Percentiles rank a stretch among this genome's conserved stretches.
phyloP scores from a whole-genome alignment of 2,329 filamentous ascomycete species.

The Exophiala bonariae region DNA sequence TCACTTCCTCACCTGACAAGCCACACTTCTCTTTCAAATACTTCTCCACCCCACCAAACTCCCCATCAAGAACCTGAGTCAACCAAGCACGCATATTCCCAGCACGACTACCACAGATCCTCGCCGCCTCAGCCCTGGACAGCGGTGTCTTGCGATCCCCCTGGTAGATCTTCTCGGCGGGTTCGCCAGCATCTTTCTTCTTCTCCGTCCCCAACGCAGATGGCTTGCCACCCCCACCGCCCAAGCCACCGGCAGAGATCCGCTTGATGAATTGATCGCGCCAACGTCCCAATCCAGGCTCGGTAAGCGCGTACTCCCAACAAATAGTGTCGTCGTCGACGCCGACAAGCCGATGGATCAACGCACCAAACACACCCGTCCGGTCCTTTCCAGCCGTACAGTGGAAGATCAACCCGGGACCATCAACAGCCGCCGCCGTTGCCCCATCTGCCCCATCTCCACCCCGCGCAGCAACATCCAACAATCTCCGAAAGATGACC shows the following conservation, averaged over 20 bases:
- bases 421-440: too few species aligned
- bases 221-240: constrained; percentile 12
- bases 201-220: background rate
- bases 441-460: too few species aligned
- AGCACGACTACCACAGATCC: constrained; percentile 25
- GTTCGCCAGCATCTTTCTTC: background rate
- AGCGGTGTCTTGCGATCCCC: constrained; percentile 12
- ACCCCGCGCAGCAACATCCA: constrained; percentile 27
- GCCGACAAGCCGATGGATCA: constrained; percentile 65
- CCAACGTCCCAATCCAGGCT: constrained; percentile 54
- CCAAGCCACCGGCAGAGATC: constrained; percentile 21
- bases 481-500: constrained; percentile 62
- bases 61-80: constrained; percentile 22
- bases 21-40: constrained; percentile 26
- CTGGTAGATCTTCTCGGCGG: constrained; percentile 1
- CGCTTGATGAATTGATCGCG: constrained; percentile 26
- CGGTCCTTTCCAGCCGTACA: constrained; percentile 78
- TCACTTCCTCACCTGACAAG: constrained; percentile 23
- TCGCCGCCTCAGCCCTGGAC: constrained; percentile 23
- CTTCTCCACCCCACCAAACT: constrained; percentile 25
- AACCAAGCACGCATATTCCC: constrained; percentile 28
- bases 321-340: constrained; percentile 62
- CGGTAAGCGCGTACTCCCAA: constrained; percentile 68
- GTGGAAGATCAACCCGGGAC: constrained; percentile 57
- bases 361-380: constrained; percentile 68